Base-by-base conservation (phyloP, 331 rosid species). In the Quercus phellos region DNA sequence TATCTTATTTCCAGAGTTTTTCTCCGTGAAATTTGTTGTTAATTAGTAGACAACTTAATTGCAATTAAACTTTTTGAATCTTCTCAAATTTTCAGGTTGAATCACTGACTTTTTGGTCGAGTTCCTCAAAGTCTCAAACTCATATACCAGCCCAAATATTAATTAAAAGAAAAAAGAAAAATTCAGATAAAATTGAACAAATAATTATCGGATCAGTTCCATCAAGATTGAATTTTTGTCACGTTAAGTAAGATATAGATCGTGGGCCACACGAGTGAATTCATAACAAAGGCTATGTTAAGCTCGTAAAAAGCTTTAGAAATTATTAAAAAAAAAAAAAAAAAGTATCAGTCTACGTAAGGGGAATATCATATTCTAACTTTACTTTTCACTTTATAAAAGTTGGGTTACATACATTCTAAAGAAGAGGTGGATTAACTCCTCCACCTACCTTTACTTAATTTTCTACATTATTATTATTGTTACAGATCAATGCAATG, bases 371-470 rank as follows among this genome's bases (percentile, higher is more conserved):
- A 50, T 10, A 3, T 4, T 46, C 21, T 70, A 29, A 22, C 5
- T 46, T n/a, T 27, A 56, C 6, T 61, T 2, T 2, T 35, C 75
- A 71, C 76, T 78, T 74, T 32, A 51, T 53, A 66, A 68, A 76
- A 73, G 21, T 61, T 22, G 11, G 55, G 74, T 34, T 32, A 24
- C 64, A 43, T 38, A 55, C 16, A 74, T 70, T 77, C 78, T 66
- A 64, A 64, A 66, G 29, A 56, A 14, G 63, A 35, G 16, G 67
- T 55, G 67, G 76, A 74, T 74, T 55, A 81, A 17, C 72, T 59
- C 56, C 79, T 70, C 77, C 67, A 61, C 77, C 85, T 54, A 74
- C 82, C 74, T 76, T 54, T 70, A 56, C 76, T 50, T 1, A 27
- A 38, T 32, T 14, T 13, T 16, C 16, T 32, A 32, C 2, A 13